phyloP scores from a whole-genome alignment of 2,329 filamentous ascomycete species.

The Neofusicoccum umdonicola region DNA sequence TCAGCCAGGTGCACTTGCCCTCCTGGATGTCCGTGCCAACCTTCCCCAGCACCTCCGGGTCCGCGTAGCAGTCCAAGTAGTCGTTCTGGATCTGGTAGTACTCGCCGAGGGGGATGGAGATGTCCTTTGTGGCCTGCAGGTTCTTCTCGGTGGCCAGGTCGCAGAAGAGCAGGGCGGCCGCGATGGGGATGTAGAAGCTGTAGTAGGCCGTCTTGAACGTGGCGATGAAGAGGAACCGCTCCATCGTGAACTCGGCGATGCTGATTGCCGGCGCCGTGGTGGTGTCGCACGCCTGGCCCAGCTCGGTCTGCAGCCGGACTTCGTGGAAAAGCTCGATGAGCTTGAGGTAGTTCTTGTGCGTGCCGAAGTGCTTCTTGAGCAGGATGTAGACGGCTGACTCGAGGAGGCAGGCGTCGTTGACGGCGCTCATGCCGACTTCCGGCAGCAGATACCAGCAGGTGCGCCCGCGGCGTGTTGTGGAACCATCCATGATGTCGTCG shows the following conservation, averaged over 20 bases:
- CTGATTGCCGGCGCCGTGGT: constrained; percentile 95
- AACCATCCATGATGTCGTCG: constrained; percentile 97
- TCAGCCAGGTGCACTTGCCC: constrained; percentile 98
- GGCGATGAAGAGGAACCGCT: constrained; percentile 97
- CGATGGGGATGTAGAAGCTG: constrained; percentile 97
- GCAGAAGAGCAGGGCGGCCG: constrained; percentile 80
- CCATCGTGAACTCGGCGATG: constrained; percentile 89
- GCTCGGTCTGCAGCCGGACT: constrained; percentile 86
- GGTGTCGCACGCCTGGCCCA: constrained; percentile 91
- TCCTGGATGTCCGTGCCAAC: constrained; percentile 98
- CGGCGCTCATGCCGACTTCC: constrained; percentile 89
- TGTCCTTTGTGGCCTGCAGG: constrained; percentile 82
- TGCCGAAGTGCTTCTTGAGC: constrained; percentile 89
- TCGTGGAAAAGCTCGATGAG: constrained; percentile 96
- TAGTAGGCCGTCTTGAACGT: constrained; percentile 99
- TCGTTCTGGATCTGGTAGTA: constrained; percentile 99
- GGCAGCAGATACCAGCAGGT: constrained; percentile 95
- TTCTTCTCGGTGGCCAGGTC: constrained; percentile 83
- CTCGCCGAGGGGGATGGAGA: constrained; percentile 94
- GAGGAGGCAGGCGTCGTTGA: constrained; percentile 83
- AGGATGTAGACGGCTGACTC: constrained; percentile 86
- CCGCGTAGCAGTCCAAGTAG: constrained; percentile 96
- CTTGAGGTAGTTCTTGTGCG: constrained; percentile 83
- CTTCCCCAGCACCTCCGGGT: constrained; percentile 91
- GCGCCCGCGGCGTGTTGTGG: constrained; percentile 88